Conservation (phyloP, 1,284 basidiomycete species). For the Apiotrichum siamense region DNA sequence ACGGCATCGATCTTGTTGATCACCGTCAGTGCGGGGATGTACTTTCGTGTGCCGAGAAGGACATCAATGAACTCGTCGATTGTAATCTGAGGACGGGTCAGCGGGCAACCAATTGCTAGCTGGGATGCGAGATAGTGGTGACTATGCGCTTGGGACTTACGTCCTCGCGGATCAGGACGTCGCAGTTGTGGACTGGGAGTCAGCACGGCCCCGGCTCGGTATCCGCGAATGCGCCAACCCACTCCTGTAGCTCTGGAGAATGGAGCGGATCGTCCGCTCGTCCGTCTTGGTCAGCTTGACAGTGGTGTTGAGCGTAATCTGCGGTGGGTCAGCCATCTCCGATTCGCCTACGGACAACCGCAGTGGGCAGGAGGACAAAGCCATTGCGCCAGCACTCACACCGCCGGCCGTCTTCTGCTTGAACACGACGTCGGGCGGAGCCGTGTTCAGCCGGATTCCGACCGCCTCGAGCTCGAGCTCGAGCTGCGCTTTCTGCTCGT, state of each 20-base stretch:
- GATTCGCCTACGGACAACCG: background rate
- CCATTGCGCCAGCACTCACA: conserved; percentile 56
- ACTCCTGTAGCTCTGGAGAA: conserved; percentile 72
- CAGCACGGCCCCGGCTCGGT: no score
- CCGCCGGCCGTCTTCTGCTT: conserved; percentile 82
- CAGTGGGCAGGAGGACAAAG: no score
- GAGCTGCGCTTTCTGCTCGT: conserved; percentile 79
- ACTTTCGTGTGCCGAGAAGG: conserved; percentile 85
- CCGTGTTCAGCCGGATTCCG: conserved; percentile 87
- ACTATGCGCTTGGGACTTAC: conserved; percentile 51
- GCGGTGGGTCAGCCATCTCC: background rate
- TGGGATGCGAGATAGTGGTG: background rate
- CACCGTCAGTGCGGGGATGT: conserved; percentile 84
- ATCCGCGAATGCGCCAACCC: no score
- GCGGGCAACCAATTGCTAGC: background rate
- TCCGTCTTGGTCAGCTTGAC: conserved; percentile 92
- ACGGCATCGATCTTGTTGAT: conserved; percentile 92
- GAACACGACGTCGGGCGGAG: conserved; percentile 68
- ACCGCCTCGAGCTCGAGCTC: conserved; percentile 94
- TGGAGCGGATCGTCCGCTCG: conserved; percentile 87
- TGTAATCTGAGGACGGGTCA: conserved; percentile 68
- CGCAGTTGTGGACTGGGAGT: conserved; percentile 74
- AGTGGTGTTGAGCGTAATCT: conserved; percentile 61
- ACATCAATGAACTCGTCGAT: conserved; percentile 98
- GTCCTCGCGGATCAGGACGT: conserved; percentile 95